These are phyloP conservation scores for Leccinum angustisporum DNA, from an alignment of 1,284 basidiomycete genomes.

Conservation along the genomic window DNA sequence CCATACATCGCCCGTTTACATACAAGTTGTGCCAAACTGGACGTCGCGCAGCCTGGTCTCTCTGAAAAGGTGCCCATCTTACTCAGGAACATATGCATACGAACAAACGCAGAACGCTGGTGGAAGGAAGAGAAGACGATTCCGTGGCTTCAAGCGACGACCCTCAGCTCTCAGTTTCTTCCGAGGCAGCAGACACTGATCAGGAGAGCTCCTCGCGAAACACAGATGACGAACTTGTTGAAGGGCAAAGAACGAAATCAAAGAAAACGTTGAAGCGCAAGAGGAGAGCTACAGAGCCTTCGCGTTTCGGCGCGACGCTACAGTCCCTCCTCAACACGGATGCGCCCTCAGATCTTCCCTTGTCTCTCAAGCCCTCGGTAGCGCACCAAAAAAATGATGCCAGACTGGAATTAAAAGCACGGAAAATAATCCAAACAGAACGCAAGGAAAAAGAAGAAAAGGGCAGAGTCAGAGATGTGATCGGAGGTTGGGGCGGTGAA, in stretches of 20 bases:
- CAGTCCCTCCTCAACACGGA: constrained; percentile 67
- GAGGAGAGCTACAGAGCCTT: constrained; percentile 71
- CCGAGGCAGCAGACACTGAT: constrained; percentile 34
- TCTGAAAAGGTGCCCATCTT: neutral
- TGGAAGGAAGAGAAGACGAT: constrained; percentile 30
- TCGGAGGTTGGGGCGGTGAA: constrained; percentile 82
- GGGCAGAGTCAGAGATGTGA: constrained; percentile 69
- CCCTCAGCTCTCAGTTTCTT: constrained; percentile 12
- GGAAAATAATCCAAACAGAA: constrained; percentile 65
- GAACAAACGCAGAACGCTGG: constrained; percentile 42
- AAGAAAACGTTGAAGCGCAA: constrained; percentile 79
- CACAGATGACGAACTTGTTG: constrained; percentile 64
- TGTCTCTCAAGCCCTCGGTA: constrained; percentile 75
- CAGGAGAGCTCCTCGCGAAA: constrained; percentile 36
- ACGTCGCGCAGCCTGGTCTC: neutral
- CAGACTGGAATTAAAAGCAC: constrained; percentile 68
- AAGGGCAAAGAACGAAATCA: constrained; percentile 58
- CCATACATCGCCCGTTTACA: constrained; percentile 4
- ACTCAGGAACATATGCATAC: constrained; percentile 33
- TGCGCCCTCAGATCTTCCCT: constrained; percentile 61
- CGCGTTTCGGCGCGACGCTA: constrained; percentile 70
- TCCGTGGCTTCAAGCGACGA: constrained; percentile 23
- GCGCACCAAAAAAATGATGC: constrained; percentile 67
- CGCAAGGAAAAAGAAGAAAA: constrained; percentile 76
- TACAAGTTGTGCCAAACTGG: neutral